Percentiles rank a stretch among this genome's conserved stretches.
phyloP scores from a whole-genome alignment of 768 basidiomycete species.

The Scleroderma bovista region DNA sequence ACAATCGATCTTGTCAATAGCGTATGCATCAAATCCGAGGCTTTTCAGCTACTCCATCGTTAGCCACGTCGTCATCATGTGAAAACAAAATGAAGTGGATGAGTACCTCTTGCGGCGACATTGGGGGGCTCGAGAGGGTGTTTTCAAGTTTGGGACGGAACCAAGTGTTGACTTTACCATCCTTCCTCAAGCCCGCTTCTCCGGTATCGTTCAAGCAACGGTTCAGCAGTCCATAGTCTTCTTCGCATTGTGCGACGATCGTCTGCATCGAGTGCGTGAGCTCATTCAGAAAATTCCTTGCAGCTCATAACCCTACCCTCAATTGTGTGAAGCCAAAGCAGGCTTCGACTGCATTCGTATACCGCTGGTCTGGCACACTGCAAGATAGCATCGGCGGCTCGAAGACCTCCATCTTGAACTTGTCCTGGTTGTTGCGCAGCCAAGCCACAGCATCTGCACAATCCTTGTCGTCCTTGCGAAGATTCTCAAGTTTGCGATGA shows the following conservation, averaged over 20 bases:
- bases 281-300: background rate
- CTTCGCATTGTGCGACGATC: slow-evolving; percentile 77
- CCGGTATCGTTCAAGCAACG: slow-evolving; percentile 58
- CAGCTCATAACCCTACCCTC: slow-evolving; percentile 41
- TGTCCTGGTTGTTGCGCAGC: slow-evolving; percentile 58
- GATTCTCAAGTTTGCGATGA: slow-evolving; percentile 51
- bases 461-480: slow-evolving; percentile 51
- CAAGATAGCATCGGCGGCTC: slow-evolving; percentile 79
- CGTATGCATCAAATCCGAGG: slow-evolving; percentile 77
- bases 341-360: slow-evolving; percentile 66
- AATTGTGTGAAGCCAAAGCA: slow-evolving; percentile 56
- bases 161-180: slow-evolving; percentile 60
- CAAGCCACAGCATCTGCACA: slow-evolving; percentile 64
- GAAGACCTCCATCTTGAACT: slow-evolving; percentile 77
- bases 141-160: slow-evolving; percentile 44
- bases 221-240: slow-evolving; percentile 75
- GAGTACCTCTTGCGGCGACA: slow-evolving; percentile 53
- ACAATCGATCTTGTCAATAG: slow-evolving; percentile 73
- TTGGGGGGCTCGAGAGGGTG: slow-evolving; percentile 43
- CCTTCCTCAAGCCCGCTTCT: slow-evolving; percentile 44
- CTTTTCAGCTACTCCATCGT: slow-evolving; percentile 42
- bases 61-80: background rate
- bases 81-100: slow-evolving; percentile 8
- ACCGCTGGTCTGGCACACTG: slow-evolving; percentile 57
- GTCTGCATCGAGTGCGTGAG: slow-evolving; percentile 42